Evolutionary conservation across 768 basidiomycete species (phyloP).

Genomic region (Lentinula detonsa): DNA sequence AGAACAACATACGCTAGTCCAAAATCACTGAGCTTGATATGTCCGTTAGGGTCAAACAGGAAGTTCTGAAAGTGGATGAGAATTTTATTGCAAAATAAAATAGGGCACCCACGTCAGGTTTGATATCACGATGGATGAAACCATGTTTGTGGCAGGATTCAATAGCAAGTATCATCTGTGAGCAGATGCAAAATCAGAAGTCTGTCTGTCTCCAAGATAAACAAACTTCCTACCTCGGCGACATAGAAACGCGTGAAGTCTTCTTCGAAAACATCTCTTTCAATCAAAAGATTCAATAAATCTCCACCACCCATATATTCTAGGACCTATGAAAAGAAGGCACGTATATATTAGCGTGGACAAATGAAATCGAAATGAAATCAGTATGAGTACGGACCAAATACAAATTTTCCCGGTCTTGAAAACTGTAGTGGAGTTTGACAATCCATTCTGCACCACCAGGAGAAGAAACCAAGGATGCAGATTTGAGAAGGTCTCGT

Average conservation of each 20-base stretch:
- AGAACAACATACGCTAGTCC: conserved; percentile 84
- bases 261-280: conserved; percentile 87
- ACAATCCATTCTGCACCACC: conserved; percentile 91
- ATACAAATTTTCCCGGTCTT: conserved; percentile 93
- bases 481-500: conserved; percentile 88
- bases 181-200: conserved; percentile 7
- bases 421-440: conserved; percentile 87
- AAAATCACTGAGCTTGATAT: conserved; percentile 94
- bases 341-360: conserved; percentile 3
- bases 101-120: conserved; percentile 70
- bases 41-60: conserved; percentile 88
- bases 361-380: conserved; percentile 57
- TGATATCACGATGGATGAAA: conserved; percentile 98
- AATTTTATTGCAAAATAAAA: conserved; percentile 12
- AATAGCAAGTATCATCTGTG: conserved; percentile 88
- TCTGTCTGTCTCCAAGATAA: conserved; percentile 9
- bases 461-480: conserved; percentile 71
- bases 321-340: conserved; percentile 52
- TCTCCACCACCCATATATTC: conserved; percentile 98
- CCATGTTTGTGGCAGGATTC: conserved; percentile 91
- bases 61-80: conserved; percentile 63
- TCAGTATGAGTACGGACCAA: conserved; percentile 51
- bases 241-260: conserved; percentile 91
- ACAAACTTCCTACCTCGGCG: conserved; percentile 61
- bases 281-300: conserved; percentile 92